Evolutionary conservation across 1,284 basidiomycete genomes (phyloP), one percentile per base, ranked within the genome.

Genomic region (Austropuccinia psidii): DNA sequence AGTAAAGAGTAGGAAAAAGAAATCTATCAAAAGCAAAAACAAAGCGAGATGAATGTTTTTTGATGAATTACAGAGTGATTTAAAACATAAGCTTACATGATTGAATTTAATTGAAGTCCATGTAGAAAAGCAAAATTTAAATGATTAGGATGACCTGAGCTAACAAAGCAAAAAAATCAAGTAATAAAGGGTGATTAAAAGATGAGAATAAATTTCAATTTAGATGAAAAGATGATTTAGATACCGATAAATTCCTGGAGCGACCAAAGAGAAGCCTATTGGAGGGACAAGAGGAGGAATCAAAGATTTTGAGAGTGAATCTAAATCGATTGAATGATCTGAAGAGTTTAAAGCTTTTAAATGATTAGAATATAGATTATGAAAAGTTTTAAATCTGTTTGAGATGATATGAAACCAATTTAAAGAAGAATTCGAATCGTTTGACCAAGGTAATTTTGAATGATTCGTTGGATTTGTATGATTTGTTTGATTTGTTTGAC

Each of bases 141-240:
- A 69, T 69, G 55, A 37, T 69, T 70, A n/a, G 68, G 68, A 61
- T 70, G 68, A 2, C 68, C 68, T 37, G 68, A 70, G 15, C 68
- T 70, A 24, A 9, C 47, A n/a, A 35, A 15, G 47, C 15, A 50
- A 19, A 6, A 31, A 29, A 17, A 19, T 15, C 1, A 55, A 45
- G 33, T 57, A 35, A 11, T 39, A 1, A 31, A 41, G 5, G 13
- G n/a, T 13, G 8, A 17, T 15, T n/a, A 45, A 13, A n/a, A 33
- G 33, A 39, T 43, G 9, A 8, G 17, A 45, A 35, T 45, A 9
- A 27, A 61, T 41, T 13, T 21, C 8, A 8, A 41, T 37, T n/a
- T 11, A 21, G 8, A 41, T 9, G 19, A 17, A 50, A 31, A 49
- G 29, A 45, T n/a, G n/a, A 9, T 11, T 45, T 8, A 50, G 21